Evolutionary conservation across 306 rosid species (phyloP), one percentile per base, ranked within the genome.

Genomic region (Gillenia trifoliata): DNA sequence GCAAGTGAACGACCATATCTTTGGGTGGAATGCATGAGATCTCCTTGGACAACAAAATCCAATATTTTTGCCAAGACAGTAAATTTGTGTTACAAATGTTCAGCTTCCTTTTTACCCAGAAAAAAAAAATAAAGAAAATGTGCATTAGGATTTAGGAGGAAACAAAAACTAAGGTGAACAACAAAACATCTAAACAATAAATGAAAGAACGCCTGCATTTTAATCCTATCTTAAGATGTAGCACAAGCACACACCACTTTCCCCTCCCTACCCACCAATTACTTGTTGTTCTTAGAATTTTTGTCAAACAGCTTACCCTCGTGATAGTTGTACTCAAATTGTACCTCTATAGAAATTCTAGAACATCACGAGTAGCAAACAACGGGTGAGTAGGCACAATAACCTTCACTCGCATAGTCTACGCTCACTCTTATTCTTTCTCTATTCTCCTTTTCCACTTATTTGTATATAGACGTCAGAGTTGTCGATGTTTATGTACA

Each of bases 1-100:
- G 85, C 82, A 81, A 75, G 79, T 75, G 75, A 66, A 81, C 77
- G 81, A 80, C 88, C 49, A 34, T 77, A 8, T 36, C 41, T 50
- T 31, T 55, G 79, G 84, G 88, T 6, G 81, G 82, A 88, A 60
- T 30, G 50, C 66, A 13, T 9, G 15, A 75, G 80, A 75, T 84
- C 68, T 79, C 56, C 57, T 72, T 60, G 29, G 80, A 78, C 84
- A 67, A 5, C 83, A 72, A 68, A 71, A 85, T 82, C 85, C 64
- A 28, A 67, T 29, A 19, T 22, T 28, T 31, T 20, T 26, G 8
- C 49, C 52, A 6, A n/a, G 34, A 2, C 78, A 31, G 73, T 26
- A 23, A 8, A 12, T 38, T 16, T 12, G 30, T 22, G 66, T 31
- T 5, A 20, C 52, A 45, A 45, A 31, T 5, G 62, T 56, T 45